phyloP scores from a whole-genome alignment of 805 yeast species.

The Kazachstania viticola region DNA sequence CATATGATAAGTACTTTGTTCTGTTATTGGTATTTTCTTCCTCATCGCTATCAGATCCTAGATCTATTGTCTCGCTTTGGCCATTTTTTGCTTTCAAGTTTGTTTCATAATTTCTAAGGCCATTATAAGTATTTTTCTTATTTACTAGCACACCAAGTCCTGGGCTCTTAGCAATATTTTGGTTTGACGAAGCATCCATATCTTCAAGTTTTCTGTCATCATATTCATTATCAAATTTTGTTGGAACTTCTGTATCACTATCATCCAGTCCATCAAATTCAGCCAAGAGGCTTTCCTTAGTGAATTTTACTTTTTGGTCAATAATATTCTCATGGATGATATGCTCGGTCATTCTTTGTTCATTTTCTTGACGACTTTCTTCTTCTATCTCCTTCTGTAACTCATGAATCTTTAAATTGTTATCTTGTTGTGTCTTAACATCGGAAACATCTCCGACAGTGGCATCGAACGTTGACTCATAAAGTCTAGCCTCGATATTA shows the following conservation, averaged over 20 bases:
- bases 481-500: neutral
- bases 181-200: no score
- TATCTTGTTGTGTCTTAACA: no score
- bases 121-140: no score
- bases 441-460: neutral
- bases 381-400: conserved; percentile 10
- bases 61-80: no score
- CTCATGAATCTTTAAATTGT: conserved; percentile 9
- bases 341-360: conserved; percentile 3
- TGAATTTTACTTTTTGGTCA: conserved; percentile 4
- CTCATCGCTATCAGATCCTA: conserved; percentile 10
- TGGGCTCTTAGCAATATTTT: no score
- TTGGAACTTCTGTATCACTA: no score
- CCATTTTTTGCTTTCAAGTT: no score
- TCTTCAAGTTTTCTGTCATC: no score
- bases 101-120: no score
- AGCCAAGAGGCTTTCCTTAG: conserved; percentile 14
- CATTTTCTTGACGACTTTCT: neutral
- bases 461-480: neutral
- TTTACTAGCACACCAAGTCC: no score
- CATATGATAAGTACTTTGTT: conserved; percentile 3
- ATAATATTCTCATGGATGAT: neutral
- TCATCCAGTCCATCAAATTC: conserved; percentile 12
- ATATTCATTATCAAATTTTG: no score
- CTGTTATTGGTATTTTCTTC: neutral